phyloP scores from a whole-genome alignment of 2,329 filamentous ascomycete species.

The Penicillium sp. region DNA sequence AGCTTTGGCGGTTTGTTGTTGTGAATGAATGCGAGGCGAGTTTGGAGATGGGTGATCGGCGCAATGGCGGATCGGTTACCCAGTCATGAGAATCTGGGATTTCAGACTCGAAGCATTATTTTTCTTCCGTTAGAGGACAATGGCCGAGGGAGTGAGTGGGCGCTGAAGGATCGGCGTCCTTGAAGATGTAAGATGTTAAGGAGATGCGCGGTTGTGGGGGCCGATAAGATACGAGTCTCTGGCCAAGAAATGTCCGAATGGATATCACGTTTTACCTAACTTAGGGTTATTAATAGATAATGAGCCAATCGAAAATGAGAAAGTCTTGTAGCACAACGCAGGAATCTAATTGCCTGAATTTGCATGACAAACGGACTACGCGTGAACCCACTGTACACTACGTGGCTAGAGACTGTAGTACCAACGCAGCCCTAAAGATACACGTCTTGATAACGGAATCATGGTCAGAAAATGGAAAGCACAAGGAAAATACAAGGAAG shows the following conservation, averaged over 20 bases:
- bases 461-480: not conserved
- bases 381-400: too few relatives aligned
- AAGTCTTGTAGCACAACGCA: too few relatives aligned
- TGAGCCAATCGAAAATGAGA: too few relatives aligned
- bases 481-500: too few relatives aligned
- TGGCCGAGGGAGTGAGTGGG: not conserved
- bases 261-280: too few relatives aligned
- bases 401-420: too few relatives aligned
- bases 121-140: not conserved
- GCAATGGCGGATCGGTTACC: not conserved
- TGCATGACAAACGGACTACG: too few relatives aligned
- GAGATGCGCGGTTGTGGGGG: constrained; percentile 8
- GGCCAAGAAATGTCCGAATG: not conserved
- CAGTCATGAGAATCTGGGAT: not conserved
- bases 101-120: not conserved
- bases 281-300: too few relatives aligned
- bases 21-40: not conserved
- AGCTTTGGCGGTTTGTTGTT: not conserved
- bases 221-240: constrained; percentile 11
- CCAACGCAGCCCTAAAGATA: not conserved
- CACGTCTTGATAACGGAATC: not conserved
- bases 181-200: not conserved
- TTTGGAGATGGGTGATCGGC: not conserved
- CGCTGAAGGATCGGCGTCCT: not conserved
- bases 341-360: too few relatives aligned